Evolutionary conservation across 306 rosid species (phyloP).

Genomic region (Neltuma alba): DNA sequence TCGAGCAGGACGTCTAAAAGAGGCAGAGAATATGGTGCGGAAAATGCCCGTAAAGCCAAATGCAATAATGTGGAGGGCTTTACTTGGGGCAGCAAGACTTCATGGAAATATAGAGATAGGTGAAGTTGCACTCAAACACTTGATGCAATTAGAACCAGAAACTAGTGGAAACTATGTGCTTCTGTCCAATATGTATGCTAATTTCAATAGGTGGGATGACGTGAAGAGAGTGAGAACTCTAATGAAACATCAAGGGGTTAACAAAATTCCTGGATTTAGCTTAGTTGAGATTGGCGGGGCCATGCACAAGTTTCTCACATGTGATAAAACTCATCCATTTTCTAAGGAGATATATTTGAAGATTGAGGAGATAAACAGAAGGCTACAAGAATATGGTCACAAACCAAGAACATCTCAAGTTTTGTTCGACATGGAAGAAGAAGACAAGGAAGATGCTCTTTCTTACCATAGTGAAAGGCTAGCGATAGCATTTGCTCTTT

Average conservation of each 20-base stretch:
- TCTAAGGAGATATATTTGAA: constrained; percentile 45
- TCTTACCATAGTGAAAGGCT: constrained; percentile 56
- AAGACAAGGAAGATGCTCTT: constrained; percentile 50
- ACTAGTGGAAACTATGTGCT: constrained; percentile 55
- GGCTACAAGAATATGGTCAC: constrained; percentile 44
- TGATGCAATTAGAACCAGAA: constrained; percentile 49
- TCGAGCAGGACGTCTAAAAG: constrained; percentile 50
- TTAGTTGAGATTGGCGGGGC: constrained; percentile 49
- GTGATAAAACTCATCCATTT: constrained; percentile 50
- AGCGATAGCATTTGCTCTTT: constrained; percentile 51
- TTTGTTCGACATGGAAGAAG: constrained; percentile 53
- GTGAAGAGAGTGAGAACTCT: constrained; percentile 49
- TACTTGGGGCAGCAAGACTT: constrained; percentile 54
- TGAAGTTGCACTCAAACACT: constrained; percentile 46
- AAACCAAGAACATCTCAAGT: constrained; percentile 47
- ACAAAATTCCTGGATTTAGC: constrained; percentile 55
- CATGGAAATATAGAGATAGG: constrained; percentile 48
- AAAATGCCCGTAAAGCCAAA: constrained; percentile 55
- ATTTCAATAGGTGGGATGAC: constrained; percentile 45
- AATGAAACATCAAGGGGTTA: constrained; percentile 49
- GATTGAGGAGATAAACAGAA: constrained; percentile 45
- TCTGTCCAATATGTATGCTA: constrained; percentile 53
- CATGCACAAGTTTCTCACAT: constrained; percentile 53
- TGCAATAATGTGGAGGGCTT: constrained; percentile 53
- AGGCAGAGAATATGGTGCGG: constrained; percentile 44